A percentile compares a stretch with the other conserved stretches of the same genome.
Conservation (phyloP, 2,329 filamentous ascomycete genomes). For the Diatrype stigma region DNA sequence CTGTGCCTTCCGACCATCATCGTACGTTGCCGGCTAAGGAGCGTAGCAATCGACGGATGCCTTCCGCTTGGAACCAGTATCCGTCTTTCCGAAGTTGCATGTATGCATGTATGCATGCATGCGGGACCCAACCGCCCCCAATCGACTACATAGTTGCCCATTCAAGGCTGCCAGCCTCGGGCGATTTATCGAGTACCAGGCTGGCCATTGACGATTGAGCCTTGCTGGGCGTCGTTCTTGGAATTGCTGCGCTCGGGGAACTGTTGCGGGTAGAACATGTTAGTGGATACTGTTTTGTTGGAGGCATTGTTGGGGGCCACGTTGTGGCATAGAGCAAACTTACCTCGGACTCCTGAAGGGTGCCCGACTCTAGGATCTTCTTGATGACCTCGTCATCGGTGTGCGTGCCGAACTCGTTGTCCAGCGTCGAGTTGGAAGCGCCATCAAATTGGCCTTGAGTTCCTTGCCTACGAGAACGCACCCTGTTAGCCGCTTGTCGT, state of each 20-base stretch:
- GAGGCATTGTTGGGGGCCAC: not conserved
- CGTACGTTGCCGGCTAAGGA: not conserved
- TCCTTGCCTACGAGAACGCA: conserved; percentile 63
- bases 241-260: conserved; percentile 48
- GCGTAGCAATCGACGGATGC: not conserved
- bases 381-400: conserved; percentile 77
- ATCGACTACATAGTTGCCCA: not conserved
- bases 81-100: not conserved
- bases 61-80: not conserved
- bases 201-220: conserved; percentile 40
- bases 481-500: conserved; percentile 12
- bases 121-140: not conserved
- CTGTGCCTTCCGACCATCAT: not conserved
- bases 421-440: conserved; percentile 70
- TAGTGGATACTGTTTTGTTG: not conserved
- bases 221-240: conserved; percentile 49
- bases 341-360: conserved; percentile 58
- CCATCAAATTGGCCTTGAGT: conserved; percentile 73
- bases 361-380: conserved; percentile 75
- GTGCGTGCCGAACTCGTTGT: conserved; percentile 82
- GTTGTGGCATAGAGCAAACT: conserved; percentile 8
- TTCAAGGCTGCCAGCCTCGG: not conserved
- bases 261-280: conserved; percentile 26
- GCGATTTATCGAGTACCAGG: conserved; percentile 12
- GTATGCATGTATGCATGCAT: not conserved